Percentiles rank a stretch among this genome's conserved stretches.
Conservation (phyloP, 2,329 filamentous ascomycete species). For the Hypoxylon sp. region DNA sequence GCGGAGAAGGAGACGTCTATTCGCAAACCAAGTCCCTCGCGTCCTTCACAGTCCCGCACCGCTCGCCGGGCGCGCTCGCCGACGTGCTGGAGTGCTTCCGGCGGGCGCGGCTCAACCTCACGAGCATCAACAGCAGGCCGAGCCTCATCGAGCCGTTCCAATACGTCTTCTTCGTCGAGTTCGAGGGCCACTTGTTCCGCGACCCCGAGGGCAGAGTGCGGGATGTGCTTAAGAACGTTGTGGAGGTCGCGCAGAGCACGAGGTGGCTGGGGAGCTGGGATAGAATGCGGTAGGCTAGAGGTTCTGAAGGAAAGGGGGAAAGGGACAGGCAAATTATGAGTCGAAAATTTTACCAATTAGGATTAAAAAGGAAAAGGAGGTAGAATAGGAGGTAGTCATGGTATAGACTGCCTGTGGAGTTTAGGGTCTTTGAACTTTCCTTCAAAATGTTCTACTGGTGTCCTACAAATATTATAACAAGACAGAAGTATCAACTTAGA, state of each 20-base stretch:
- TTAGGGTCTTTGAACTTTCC: not conserved
- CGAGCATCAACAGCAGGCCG: conserved; percentile 89
- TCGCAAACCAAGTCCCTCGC: conserved; percentile 77
- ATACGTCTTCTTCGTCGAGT: conserved; percentile 96
- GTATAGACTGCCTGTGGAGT: not conserved
- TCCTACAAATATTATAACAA: not conserved
- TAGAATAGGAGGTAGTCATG: not conserved
- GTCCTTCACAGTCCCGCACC: conserved; percentile 86
- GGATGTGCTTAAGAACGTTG: conserved; percentile 71
- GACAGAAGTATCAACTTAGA: not conserved
- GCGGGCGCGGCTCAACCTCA: conserved; percentile 81
- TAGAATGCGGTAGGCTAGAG: conserved; percentile 48
- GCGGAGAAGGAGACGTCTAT: conserved; percentile 35
- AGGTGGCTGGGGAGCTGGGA: conserved; percentile 81
- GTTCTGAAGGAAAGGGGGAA: too few relatives aligned
- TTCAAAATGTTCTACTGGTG: not conserved
- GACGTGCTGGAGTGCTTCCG: conserved; percentile 85
- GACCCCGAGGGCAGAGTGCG: conserved; percentile 72
- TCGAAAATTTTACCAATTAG: too few relatives aligned
- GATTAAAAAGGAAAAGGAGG: not conserved
- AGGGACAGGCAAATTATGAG: too few relatives aligned
- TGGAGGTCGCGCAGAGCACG: conserved; percentile 70
- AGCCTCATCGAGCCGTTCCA: conserved; percentile 80
- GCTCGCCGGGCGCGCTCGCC: conserved; percentile 84
- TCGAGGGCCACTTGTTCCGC: conserved; percentile 72